Conservation (phyloP, 1,139 yeast species). For the Saccharomycopsis phalli region DNA sequence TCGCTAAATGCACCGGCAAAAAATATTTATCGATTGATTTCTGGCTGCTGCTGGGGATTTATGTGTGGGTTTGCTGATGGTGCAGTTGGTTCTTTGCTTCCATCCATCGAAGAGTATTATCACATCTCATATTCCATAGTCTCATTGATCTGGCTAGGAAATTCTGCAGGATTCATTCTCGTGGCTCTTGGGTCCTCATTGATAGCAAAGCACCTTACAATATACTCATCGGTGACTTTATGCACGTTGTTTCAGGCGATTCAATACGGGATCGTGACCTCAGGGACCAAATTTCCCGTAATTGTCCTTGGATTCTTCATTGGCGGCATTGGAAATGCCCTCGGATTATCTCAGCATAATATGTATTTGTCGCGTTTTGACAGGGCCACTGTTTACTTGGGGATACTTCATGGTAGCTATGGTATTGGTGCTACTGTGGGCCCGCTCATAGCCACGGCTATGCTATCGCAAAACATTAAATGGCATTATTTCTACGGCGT, state of each 20-base stretch:
- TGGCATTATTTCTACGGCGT: conserved; percentile 52
- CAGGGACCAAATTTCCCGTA: conserved; percentile 29
- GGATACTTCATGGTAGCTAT: conserved; percentile 49
- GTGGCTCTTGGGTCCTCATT: conserved; percentile 33
- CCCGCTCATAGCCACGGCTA: conserved; percentile 49
- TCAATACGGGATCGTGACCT: conserved; percentile 25
- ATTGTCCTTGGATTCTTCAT: conserved; percentile 46
- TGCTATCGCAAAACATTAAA: conserved; percentile 37
- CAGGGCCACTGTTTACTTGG: conserved; percentile 40
- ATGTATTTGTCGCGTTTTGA: conserved; percentile 46
- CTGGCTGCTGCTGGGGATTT: conserved; percentile 37
- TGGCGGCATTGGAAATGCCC: conserved; percentile 54
- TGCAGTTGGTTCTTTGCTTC: conserved; percentile 38
- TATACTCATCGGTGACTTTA: conserved; percentile 1
- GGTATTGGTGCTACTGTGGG: conserved; percentile 58
- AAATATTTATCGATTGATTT: conserved; percentile 35
- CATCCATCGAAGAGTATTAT: conserved; percentile 34
- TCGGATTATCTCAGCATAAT: conserved; percentile 47
- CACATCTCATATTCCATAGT: conserved; percentile 35
- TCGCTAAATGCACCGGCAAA: conserved; percentile 34
- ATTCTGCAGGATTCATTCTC: conserved; percentile 34
- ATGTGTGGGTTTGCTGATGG: conserved; percentile 33
- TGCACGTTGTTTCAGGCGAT: conserved; percentile 21
- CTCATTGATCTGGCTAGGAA: conserved; percentile 37
- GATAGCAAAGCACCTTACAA: conserved; percentile 22